Conservation (phyloP, 208 protist species). For the Leishmania guyanensis region DNA sequence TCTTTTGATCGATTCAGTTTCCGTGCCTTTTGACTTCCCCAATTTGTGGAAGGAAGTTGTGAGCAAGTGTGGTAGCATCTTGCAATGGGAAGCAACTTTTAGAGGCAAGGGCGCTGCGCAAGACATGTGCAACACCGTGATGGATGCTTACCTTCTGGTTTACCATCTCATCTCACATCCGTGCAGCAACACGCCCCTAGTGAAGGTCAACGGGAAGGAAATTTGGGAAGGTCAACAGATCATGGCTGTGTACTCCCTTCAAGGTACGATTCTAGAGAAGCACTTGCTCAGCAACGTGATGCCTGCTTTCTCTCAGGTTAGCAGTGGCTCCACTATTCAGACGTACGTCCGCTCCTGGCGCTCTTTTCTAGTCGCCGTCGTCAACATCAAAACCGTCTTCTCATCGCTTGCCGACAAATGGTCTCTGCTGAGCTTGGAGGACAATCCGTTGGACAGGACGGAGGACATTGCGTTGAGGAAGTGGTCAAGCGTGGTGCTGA, state of each 20-base stretch:
- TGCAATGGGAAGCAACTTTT: conserved; percentile 31
- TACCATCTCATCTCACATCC: conserved; percentile 58
- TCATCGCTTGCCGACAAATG: conserved; percentile 40
- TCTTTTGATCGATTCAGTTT: conserved; percentile 35
- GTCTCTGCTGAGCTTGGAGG: conserved; percentile 30
- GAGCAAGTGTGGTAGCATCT: conserved; percentile 30
- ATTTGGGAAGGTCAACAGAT: conserved; percentile 38
- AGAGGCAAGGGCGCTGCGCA: conserved; percentile 20
- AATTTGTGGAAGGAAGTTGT: conserved; percentile 39
- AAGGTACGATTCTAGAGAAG: conserved; percentile 32
- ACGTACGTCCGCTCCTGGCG: conserved; percentile 44
- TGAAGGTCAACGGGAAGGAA: conserved; percentile 30
- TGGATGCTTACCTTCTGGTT: conserved; percentile 41
- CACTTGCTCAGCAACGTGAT: conserved; percentile 37
- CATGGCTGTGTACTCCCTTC: conserved; percentile 33
- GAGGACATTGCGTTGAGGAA: conserved; percentile 41
- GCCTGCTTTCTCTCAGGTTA: conserved; percentile 10
- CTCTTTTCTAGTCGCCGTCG: conserved; percentile 37
- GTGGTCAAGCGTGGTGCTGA: conserved; percentile 40
- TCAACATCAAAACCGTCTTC: conserved; percentile 54
- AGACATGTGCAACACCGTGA: conserved; percentile 34
- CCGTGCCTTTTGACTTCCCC: conserved; percentile 35
- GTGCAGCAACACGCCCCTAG: conserved; percentile 35
- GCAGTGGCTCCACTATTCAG: conserved; percentile 15
- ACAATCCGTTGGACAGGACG: conserved; percentile 38